phyloP scores from a whole-genome alignment of 768 basidiomycete species.

The Boletus pseudopeckii region DNA sequence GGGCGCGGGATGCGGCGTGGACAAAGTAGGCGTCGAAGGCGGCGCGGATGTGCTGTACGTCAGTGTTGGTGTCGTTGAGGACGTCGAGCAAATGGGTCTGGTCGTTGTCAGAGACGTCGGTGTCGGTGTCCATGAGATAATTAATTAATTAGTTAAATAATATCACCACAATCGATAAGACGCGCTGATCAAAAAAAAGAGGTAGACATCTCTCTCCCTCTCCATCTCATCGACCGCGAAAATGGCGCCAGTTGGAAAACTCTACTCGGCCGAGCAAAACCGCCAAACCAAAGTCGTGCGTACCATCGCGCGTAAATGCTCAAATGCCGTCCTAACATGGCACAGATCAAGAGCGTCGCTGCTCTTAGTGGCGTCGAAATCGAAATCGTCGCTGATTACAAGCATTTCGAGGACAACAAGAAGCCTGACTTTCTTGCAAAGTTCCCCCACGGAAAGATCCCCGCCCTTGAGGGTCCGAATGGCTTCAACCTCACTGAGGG shows the following conservation, averaged over 20 bases:
- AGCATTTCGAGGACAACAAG: conserved; percentile 63
- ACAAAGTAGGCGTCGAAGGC: conserved; percentile 87
- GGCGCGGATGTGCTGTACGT: conserved; percentile 36
- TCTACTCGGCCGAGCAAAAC: conserved; percentile 47
- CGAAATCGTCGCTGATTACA: conserved; percentile 50
- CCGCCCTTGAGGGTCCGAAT: conserved; percentile 71
- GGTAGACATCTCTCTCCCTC: conserved; percentile 6
- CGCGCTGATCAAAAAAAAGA: conserved; percentile 21
- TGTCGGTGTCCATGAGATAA: conserved; percentile 28
- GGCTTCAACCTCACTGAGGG: conserved; percentile 81
- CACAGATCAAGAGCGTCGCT: conserved; percentile 52
- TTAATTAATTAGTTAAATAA: conserved; percentile 15
- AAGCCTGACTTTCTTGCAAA: conserved; percentile 68
- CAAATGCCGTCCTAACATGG: background rate
- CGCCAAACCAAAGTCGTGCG: conserved; percentile 46
- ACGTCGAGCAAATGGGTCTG: conserved; percentile 13
- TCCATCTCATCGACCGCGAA: conserved; percentile 27
- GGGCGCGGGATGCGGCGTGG: conserved; percentile 54
- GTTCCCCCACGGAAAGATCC: conserved; percentile 82
- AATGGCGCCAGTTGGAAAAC: conserved; percentile 62
- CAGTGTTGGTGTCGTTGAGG: conserved; percentile 1
- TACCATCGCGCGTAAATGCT: conserved; percentile 1
- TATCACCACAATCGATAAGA: conserved; percentile 30
- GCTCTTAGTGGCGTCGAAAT: conserved; percentile 58
- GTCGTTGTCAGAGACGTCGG: conserved; percentile 29